Base-by-base conservation (phyloP, 805 yeast species). In the Cyberlindnera japonica region DNA sequence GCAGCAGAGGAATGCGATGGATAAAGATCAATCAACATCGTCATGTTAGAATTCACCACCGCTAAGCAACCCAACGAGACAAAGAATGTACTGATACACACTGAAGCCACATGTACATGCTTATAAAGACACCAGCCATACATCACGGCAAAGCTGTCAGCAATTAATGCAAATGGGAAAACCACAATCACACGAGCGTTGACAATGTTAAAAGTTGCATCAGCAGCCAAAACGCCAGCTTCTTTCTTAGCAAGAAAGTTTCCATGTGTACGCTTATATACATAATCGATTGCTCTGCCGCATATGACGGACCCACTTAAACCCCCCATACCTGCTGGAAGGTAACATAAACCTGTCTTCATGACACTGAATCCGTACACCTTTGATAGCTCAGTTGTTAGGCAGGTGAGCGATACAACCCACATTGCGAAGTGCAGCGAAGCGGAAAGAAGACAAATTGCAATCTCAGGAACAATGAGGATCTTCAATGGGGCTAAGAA, bases 111-210 rank as follows among this genome's bases (percentile, higher is more conserved):
- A 22, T 36, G 37, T 4, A 38, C 37, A 6, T 42, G 29, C 23
- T 45, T 0, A 76, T 75, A 66, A 11, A 86, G 53, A 44, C 87
- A 76, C 95, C 95, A 87, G 1, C 95, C 95, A 59, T 72, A 84
- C 20, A 78, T 61, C 2, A 81, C 45, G 0, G 75, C 49, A 11
- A 72, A 68, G 0, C 67, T 68, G 15, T 60, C 49, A 2, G 72
- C 55, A 6, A 75, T 48, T 2, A 68, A 26, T 3, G 61, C 33
- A 2, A 75, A 58, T 4, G 83, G 75, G 14, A 69, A 54, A 5
- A 69, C 67, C 10, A 73, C 65, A 13, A 68, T 63, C 10, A 82
- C 53, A 44, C 95, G 69, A 0, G 83, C 74, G 33, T 62, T 63
- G 39, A 78, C 69, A 27, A 79, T 67, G 53, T 82, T 73, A 53